Percentiles rank a stretch among this genome's conserved stretches.
Conservation (phyloP, 2,329 filamentous ascomycete genomes). For the Fusarium brevicatenulatum region DNA sequence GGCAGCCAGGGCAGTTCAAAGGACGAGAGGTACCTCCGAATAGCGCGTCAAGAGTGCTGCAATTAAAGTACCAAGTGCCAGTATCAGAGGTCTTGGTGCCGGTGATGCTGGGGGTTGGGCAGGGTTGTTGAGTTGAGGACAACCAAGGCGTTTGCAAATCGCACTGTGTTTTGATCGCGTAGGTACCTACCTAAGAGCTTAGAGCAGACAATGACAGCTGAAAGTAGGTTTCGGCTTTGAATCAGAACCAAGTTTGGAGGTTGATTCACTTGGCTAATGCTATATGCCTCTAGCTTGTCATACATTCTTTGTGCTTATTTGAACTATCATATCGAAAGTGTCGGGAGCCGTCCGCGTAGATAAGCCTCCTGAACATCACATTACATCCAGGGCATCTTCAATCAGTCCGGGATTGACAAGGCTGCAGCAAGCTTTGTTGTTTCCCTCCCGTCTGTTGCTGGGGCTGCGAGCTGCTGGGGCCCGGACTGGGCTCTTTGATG, state of each 20-base stretch:
- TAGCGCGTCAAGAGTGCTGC: background rate
- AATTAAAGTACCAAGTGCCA: constrained; percentile 32
- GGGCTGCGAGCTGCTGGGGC: constrained; percentile 37
- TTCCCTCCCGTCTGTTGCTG: constrained; percentile 32
- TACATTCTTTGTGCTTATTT: background rate
- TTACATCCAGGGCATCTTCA: background rate
- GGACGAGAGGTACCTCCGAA: constrained; percentile 28
- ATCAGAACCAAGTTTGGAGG: constrained; percentile 7
- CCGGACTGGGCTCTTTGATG: background rate
- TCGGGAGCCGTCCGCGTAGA: background rate
- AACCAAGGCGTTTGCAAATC: constrained; percentile 2
- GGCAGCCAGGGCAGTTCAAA: constrained; percentile 17
- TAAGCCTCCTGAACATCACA: constrained; percentile 12
- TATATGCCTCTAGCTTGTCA: background rate
- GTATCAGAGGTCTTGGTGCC: constrained; percentile 8
- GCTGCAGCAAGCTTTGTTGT: constrained; percentile 27
- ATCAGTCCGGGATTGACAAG: constrained; percentile 2
- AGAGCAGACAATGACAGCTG: constrained; percentile 21
- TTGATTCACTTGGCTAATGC: constrained; percentile 1
- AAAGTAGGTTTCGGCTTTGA: constrained; percentile 10
- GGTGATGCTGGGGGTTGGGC: constrained; percentile 31
- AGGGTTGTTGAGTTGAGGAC: constrained; percentile 39
- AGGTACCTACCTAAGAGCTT: background rate
- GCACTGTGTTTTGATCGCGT: constrained; percentile 39
- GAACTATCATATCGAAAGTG: background rate